Evolutionary conservation across 331 rosid genomes (phyloP).

Genomic region (Erythrophleum ivorense): DNA sequence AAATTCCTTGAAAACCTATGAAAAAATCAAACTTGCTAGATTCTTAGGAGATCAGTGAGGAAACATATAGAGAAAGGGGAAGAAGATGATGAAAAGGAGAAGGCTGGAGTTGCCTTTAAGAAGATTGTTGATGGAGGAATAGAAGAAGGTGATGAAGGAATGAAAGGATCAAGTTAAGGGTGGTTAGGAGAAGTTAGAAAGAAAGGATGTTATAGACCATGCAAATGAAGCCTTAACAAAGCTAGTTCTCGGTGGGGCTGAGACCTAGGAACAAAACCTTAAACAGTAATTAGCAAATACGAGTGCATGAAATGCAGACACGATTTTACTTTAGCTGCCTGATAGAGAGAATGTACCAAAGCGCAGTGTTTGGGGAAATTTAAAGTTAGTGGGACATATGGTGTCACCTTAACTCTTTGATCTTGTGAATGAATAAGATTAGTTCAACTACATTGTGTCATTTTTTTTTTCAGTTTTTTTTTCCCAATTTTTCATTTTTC

Average conservation of each 20-base stretch:
- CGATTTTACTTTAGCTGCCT: no score
- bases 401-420: no score
- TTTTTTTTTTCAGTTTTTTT: no score
- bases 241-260: constrained; percentile 76
- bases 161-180: constrained; percentile 41
- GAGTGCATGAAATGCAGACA: no score
- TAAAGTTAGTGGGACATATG: no score
- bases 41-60: not conserved
- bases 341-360: no score
- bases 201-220: constrained; percentile 89
- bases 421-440: no score
- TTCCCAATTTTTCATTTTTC: no score
- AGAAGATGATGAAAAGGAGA: constrained; percentile 73
- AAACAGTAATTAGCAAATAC: no score
- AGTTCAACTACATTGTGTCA: no score
- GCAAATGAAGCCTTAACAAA: constrained; percentile 94
- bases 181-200: constrained; percentile 79
- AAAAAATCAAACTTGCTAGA: no score
- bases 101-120: constrained; percentile 32
- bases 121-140: constrained; percentile 70
- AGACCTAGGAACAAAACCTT: constrained; percentile 81
- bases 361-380: no score
- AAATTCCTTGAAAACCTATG: not conserved
- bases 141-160: constrained; percentile 75
- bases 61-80: constrained; percentile 73